Evolutionary conservation across 2,329 filamentous ascomycete genomes (phyloP), one percentile per base, ranked within the genome.

Genomic region (Ceratocystis ficicola): DNA sequence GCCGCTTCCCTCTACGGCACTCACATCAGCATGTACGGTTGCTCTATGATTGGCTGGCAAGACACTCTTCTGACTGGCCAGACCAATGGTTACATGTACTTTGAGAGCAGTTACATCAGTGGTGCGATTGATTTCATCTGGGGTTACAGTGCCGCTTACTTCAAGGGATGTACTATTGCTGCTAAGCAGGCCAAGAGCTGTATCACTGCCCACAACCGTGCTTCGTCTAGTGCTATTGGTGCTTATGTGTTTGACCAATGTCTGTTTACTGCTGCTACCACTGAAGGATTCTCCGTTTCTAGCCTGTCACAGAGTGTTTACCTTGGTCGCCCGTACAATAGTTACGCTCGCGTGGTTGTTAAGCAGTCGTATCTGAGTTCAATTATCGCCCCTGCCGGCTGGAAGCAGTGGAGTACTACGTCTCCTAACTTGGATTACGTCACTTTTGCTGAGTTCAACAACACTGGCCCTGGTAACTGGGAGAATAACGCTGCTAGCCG

Each of bases 321-420:
- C 66, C 76, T 81, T 1, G 79, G 79, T 5, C 75, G 79, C 3
- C 80, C 79, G 0, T 81, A 79, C 79, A 70, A 75, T 5, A 70
- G 73, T 32, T 80, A 77, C 65, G 75, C 79, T 0, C 76, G 78
- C 2, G 79, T 81, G 5, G 75, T 79, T 3, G 79, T 80, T 72
- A 79, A 81, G 70, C 71, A 77, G 63, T 81, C 80, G 0, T 71
- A 71, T 36, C 74, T 88, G 73, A 77, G 76, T 8, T 73, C 74
- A 30, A 82, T 86, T 20, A 79, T 88, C 70, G 85, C 86, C 70
- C 68, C 76, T 1, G 79, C 79, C 0, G 85, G 85, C 0, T 87
- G 85, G 84, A 72, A 70, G 2, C 71, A 75, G 32, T 87, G 85
- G 85, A 78, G 78, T 67, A 74, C 69, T 1, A 75, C 74, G 2